phyloP scores from a whole-genome alignment of 2,329 filamentous ascomycete species.

The Tolypocladium ophioglossoides region DNA sequence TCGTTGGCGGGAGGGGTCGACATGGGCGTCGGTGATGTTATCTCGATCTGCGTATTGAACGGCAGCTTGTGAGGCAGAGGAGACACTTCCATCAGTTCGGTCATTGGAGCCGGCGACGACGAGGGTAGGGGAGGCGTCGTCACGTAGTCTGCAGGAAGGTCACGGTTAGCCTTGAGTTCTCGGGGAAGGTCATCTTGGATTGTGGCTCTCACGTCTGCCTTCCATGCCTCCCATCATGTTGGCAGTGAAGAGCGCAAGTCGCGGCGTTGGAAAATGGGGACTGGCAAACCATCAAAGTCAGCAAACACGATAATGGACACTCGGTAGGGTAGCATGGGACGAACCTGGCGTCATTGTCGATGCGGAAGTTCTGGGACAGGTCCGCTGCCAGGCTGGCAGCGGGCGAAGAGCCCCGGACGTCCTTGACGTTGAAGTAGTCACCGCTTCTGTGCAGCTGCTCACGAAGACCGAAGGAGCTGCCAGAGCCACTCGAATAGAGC shows the following conservation, averaged over 20 bases:
- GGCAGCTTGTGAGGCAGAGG: slow-evolving; percentile 80
- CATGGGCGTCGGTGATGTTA: slow-evolving; percentile 63
- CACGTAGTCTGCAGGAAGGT: slow-evolving; percentile 47
- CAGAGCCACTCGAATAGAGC: slow-evolving; percentile 44
- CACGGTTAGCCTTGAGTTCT: slow-evolving; percentile 9
- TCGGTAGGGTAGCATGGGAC: slow-evolving; percentile 15
- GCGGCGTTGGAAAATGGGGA: slow-evolving; percentile 30
- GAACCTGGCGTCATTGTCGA: slow-evolving; percentile 77
- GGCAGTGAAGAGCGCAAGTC: slow-evolving; percentile 29
- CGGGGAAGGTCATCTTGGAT: neutral
- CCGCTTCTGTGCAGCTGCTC: slow-evolving; percentile 53
- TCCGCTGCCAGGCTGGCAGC: slow-evolving; percentile 86
- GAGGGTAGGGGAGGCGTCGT: slow-evolving; percentile 76
- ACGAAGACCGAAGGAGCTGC: slow-evolving; percentile 67
- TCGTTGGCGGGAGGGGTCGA: slow-evolving; percentile 25
- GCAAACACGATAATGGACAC: neutral
- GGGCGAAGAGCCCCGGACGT: slow-evolving; percentile 76
- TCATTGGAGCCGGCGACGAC: slow-evolving; percentile 64
- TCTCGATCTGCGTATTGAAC: slow-evolving; percentile 52
- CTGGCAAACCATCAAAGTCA: slow-evolving; percentile 12
- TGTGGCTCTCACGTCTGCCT: slow-evolving; percentile 19
- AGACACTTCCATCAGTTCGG: slow-evolving; percentile 87
- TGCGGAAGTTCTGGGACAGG: slow-evolving; percentile 91
- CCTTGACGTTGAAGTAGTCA: slow-evolving; percentile 77
- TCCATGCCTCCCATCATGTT: slow-evolving; percentile 25